These are phyloP conservation scores for Saturnispora sanitii DNA, from an alignment of 805 yeast species.

Conservation along the genomic window DNA sequence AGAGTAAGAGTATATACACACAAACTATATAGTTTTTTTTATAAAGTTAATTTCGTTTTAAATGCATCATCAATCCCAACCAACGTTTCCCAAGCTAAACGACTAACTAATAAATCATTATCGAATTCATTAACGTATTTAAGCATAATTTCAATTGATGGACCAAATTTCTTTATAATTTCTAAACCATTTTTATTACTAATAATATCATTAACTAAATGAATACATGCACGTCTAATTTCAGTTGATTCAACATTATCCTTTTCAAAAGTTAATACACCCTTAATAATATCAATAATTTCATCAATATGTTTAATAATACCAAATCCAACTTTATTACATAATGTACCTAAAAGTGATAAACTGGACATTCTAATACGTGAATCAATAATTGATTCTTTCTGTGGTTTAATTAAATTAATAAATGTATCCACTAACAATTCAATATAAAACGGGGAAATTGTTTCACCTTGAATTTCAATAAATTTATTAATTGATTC, in stretches of 20 bases:
- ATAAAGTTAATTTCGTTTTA: slow-evolving; percentile 8
- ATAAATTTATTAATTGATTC: slow-evolving; percentile 65
- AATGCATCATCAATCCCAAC: slow-evolving; percentile 23
- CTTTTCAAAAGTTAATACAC: slow-evolving; percentile 55
- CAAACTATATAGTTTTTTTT: not conserved
- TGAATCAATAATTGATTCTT: slow-evolving; percentile 32
- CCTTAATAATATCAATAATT: slow-evolving; percentile 66
- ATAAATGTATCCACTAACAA: slow-evolving; percentile 29
- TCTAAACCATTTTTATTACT: slow-evolving; percentile 33
- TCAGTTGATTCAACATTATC: slow-evolving; percentile 21
- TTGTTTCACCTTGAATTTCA: slow-evolving; percentile 36
- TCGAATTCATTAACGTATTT: slow-evolving; percentile 40
- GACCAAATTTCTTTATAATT: slow-evolving; percentile 41
- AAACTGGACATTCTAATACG: slow-evolving; percentile 76
- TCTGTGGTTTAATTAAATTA: not conserved
- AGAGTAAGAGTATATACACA: slow-evolving; percentile 9
- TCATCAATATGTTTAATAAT: slow-evolving; percentile 39
- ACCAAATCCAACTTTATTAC: slow-evolving; percentile 39
- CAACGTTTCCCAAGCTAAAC: slow-evolving; percentile 39
- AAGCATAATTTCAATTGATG: slow-evolving; percentile 33
- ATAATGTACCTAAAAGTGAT: slow-evolving; percentile 69
- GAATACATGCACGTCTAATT: slow-evolving; percentile 68
- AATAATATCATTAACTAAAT: slow-evolving; percentile 52
- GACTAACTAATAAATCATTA: slow-evolving; percentile 47
- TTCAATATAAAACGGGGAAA: slow-evolving; percentile 33